Conservation (phyloP, 768 basidiomycete species). For the Pholiota molesta region DNA sequence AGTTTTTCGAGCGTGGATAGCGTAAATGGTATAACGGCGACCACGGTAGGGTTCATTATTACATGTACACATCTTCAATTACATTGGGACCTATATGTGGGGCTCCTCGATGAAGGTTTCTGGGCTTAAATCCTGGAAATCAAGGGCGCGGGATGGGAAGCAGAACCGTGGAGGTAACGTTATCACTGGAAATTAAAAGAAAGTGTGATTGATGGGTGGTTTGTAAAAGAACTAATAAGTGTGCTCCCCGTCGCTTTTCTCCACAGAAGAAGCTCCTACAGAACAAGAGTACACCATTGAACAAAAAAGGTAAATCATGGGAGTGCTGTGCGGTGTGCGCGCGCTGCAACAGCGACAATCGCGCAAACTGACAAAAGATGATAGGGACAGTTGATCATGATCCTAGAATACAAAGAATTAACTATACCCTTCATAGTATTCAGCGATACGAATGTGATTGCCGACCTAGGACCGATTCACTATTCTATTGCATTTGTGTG, state of each 20-base stretch:
- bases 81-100: not conserved
- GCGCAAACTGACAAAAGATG: conserved; percentile 17
- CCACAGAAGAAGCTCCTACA: not conserved
- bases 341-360: conserved; percentile 13
- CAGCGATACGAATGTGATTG: not conserved
- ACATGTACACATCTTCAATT: conserved; percentile 1
- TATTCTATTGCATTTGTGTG: not conserved
- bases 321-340: conserved; percentile 3
- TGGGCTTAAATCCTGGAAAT: not conserved
- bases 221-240: not conserved
- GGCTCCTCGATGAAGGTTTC: not conserved
- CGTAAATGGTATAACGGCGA: not conserved
- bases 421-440: conserved; percentile 1
- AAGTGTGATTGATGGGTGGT: conserved; percentile 2
- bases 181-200: conserved; percentile 1
- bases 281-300: not conserved
- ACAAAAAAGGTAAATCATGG: not conserved
- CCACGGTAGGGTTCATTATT: not conserved
- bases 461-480: not conserved
- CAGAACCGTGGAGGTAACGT: not conserved
- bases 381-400: not conserved
- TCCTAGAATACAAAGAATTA: not conserved
- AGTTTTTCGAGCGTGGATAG: not conserved
- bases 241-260: not conserved
- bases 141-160: not conserved